Percentiles rank a stretch among this genome's conserved stretches.
phyloP scores from a whole-genome alignment of 148 eudicot genomes.

The Persicaria tinctoria region DNA sequence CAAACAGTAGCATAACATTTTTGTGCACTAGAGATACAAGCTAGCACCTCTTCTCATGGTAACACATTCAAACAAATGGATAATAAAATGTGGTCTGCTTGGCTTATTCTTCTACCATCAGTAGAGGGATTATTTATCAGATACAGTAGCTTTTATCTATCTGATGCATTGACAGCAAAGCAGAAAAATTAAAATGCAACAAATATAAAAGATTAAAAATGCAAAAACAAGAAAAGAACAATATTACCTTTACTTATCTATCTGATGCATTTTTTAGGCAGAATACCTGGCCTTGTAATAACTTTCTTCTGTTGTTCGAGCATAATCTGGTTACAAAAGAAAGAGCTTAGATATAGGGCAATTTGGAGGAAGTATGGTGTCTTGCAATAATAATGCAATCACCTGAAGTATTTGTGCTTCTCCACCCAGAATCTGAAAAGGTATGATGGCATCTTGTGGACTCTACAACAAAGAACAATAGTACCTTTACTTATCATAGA shows the following conservation, averaged over 20 bases:
- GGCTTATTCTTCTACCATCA: background rate
- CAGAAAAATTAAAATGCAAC: background rate
- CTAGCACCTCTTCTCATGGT: background rate
- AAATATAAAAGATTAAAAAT: background rate
- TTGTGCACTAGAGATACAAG: background rate
- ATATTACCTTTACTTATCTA: too few relatives aligned
- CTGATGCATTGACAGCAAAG: background rate
- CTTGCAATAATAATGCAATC: slow-evolving; percentile 8
- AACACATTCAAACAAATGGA: background rate
- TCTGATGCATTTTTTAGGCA: too few relatives aligned
- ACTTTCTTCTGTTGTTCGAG: slow-evolving; percentile 81
- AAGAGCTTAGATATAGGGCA: background rate
- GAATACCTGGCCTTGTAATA: slow-evolving; percentile 18
- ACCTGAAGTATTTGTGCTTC: slow-evolving; percentile 99
- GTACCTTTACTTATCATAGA: too few relatives aligned
- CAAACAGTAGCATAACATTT: background rate
- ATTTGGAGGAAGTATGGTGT: background rate
- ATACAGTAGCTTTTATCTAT: background rate
- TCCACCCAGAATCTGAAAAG: slow-evolving; percentile 93
- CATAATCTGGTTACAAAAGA: slow-evolving; percentile 57
- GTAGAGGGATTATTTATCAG: background rate
- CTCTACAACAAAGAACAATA: slow-evolving; percentile 36
- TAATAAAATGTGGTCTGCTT: background rate
- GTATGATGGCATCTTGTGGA: slow-evolving; percentile 83
- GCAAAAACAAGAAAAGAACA: background rate